Base-by-base conservation (phyloP, 495 filamentous ascomycete genomes). In the Tetracladium setigerum region DNA sequence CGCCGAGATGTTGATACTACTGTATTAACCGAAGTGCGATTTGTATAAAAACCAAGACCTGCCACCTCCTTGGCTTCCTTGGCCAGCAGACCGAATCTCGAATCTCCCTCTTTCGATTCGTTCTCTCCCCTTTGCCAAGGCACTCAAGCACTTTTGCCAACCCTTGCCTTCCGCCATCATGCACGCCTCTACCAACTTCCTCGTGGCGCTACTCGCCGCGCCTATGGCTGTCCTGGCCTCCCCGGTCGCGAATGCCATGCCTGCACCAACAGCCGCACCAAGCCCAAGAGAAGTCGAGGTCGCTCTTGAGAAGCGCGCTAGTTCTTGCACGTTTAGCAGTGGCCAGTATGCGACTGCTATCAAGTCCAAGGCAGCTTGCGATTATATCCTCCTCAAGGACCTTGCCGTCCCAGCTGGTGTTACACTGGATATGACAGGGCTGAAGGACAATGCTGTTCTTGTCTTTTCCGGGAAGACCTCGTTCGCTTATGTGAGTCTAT, bases 401-500 rank as follows among this genome's bases (percentile, higher is more conserved):
- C 62, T 78, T 15, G 61, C 60, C 13, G 73, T 78, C 2, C 72
- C 73, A 19, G 64, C 73, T 2, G 74, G 74, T 11, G 56, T 64
- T 32, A 73, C 71, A 1, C 63, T 78, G 5, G 68, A 77, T 46
- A 54, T 79, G 39, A 64, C 68, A 15, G 60, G 61, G 5, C 61
- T 74, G 27, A 62, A 64, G 13, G 49, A 61, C 12, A 71, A 68
- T 24, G 67, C 73, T n/a, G 63, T 62, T 49, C 70, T 76, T 45
- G 70, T 66, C 54, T 76, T 77, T 56, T 57, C 68, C 38, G 73
- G 74, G 14, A 68, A 60, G 37, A 77, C 73, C 5, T 71, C 68
- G 30, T 77, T 73, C 47, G 73, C 68, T 38, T 77, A 78, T 55
- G n/a, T n/a, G n/a, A n/a, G n/a, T n/a, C n/a, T n/a, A n/a, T n/a